Evolutionary conservation across 768 basidiomycete genomes (phyloP).

Genomic region (Cystobasidium onofrii): DNA sequence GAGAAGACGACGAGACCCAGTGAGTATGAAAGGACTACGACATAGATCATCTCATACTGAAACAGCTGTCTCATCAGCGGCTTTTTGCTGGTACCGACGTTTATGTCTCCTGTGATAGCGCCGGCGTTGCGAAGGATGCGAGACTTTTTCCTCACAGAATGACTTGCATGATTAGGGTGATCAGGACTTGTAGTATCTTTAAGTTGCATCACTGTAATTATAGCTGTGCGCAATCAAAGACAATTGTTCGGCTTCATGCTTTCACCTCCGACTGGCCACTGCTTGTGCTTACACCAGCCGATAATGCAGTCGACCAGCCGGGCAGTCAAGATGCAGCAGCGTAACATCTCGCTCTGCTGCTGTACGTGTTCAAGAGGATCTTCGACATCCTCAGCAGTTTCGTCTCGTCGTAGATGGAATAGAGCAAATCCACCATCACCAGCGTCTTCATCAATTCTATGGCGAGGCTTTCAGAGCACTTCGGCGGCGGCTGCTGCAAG

Average conservation of each 20-base stretch:
- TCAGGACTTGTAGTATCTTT: no score
- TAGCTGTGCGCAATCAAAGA: no score
- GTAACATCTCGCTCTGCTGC: neutral
- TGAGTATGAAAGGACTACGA: neutral
- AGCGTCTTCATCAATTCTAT: neutral
- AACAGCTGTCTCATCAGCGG: neutral
- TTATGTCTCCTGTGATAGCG: constrained; percentile 1
- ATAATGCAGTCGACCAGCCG: neutral
- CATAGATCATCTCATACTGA: no score
- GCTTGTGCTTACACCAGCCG: neutral
- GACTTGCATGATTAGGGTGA: neutral
- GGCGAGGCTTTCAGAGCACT: constrained; percentile 12
- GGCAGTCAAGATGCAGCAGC: neutral
- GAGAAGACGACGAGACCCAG: constrained; percentile 24
- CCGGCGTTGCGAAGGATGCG: constrained; percentile 11
- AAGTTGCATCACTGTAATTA: no score
- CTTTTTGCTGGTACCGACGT: constrained; percentile 25
- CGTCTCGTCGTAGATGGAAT: neutral
- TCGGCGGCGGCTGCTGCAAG: neutral
- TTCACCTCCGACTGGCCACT: no score
- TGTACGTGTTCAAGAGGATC: neutral
- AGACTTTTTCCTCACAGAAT: neutral
- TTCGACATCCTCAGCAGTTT: neutral
- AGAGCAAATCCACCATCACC: neutral
- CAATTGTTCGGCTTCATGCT: no score